These are phyloP conservation scores for Odontarrhena argentea DNA, from an alignment of 345 rosid species.

Conservation along the genomic window DNA sequence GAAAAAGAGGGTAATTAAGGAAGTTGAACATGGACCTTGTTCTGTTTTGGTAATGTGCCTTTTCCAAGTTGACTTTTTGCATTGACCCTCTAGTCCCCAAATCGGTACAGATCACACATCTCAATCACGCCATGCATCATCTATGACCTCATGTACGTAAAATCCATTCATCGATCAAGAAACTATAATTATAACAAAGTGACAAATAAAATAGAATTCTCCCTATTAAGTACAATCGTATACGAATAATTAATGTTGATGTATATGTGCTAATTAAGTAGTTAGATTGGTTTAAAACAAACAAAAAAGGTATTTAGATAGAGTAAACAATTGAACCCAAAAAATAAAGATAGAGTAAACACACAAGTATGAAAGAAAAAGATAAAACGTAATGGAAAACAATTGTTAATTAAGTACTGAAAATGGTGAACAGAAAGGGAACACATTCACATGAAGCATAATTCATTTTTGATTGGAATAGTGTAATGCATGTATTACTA, in stretches of 20 bases:
- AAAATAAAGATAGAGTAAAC: background rate
- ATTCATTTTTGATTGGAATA: background rate
- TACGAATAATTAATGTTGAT: background rate
- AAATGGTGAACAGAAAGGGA: background rate
- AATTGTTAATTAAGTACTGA: background rate
- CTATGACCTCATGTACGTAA: constrained; percentile 13
- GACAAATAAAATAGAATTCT: background rate
- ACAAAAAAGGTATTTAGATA: background rate
- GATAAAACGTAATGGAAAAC: background rate
- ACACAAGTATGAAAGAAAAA: background rate
- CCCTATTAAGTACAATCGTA: background rate
- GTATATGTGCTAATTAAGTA: background rate
- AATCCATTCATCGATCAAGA: background rate
- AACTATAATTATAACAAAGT: background rate
- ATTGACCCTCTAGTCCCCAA: constrained; percentile 26
- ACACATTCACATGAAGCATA: constrained; percentile 28
- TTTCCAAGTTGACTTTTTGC: constrained; percentile 38
- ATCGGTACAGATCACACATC: constrained; percentile 34
- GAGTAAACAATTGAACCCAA: background rate
- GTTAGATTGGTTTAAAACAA: too few relatives aligned
- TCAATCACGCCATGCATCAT: constrained; percentile 12
- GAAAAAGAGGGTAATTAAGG: background rate
- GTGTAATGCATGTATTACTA: background rate
- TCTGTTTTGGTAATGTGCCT: constrained; percentile 34
- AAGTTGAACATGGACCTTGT: constrained; percentile 30